Evolutionary conservation across 2,329 filamentous ascomycete species (phyloP), one percentile per base, ranked within the genome.

Genomic region (Alternaria ethzedia): DNA sequence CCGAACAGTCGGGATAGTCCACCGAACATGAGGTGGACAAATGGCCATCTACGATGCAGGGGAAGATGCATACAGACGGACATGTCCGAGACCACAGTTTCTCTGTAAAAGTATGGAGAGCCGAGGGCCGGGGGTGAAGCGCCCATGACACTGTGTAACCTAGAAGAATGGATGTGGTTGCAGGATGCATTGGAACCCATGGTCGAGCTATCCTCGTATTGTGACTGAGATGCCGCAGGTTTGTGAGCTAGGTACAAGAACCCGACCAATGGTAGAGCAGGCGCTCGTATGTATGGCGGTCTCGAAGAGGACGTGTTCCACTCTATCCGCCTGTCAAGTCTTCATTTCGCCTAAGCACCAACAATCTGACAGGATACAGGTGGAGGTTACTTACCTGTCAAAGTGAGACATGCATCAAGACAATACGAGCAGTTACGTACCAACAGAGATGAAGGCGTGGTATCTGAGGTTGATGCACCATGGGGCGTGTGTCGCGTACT

Each of bases 161-260:
- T 43, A 50, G 41, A 41, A 54, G 32, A 56, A 56, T 43, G 49
- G 59, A 50, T 45, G 51, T 61, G 36, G 23, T 54, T 61, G 61
- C 63, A 69, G 52, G 45, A 55, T 28, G 54, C 36, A 50, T 56
- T 45, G 20, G 23, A 26, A 58, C 45, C 49, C 47, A 44, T 52
- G 36, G 20, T 26, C 45, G 11, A 46, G 17, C 46, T 32, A 26
- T 43, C 17, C 45, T 52, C 49, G 57, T 52, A 30, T 20, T 67
- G 44, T 55, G 51, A 44, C 32, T 57, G 32, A 65, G 61, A 69
- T 71, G 50, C 63, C 58, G 67, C 59, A 64, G 46, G 54, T 64
- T 60, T 56, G 57, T 51, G 59, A 54, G 44, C 30, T 59, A 59
- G 50, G 57, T 61, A 32, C 59, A 46, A 36, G 51, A 43, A 20